A percentile compares a stretch with the other conserved stretches of the same genome.
These are phyloP conservation scores for Melocanna baccifera DNA, from an alignment of 176 grass and related monocot species.

Conservation along the genomic window DNA sequence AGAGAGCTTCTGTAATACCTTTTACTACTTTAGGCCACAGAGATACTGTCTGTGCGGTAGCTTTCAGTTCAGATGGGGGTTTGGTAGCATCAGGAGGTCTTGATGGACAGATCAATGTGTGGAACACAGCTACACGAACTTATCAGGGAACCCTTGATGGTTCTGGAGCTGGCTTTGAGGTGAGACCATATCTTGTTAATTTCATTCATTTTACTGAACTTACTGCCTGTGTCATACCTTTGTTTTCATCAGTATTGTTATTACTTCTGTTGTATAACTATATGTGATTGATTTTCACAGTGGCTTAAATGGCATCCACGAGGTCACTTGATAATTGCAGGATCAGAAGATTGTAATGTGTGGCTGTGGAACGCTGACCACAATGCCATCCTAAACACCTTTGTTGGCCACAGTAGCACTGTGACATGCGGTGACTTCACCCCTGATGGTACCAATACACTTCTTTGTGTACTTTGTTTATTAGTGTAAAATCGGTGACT, in stretches of 20 bases:
- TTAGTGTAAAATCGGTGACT: constrained; percentile 41
- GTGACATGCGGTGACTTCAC: constrained; percentile 91
- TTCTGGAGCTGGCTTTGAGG: constrained; percentile 81
- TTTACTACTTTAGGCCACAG: too few species aligned
- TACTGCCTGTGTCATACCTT: not conserved
- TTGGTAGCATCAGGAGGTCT: constrained; percentile 77
- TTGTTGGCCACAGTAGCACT: constrained; percentile 71
- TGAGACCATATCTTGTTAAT: constrained; percentile 28
- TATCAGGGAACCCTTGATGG: constrained; percentile 70
- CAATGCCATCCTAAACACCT: constrained; percentile 56
- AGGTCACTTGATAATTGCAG: constrained; percentile 79
- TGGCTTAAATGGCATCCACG: constrained; percentile 95
- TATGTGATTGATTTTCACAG: constrained; percentile 34
- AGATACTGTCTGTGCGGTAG: constrained; percentile 62
- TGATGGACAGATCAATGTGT: constrained; percentile 79
- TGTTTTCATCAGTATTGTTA: not conserved
- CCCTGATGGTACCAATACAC: constrained; percentile 56
- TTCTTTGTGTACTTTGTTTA: too few species aligned
- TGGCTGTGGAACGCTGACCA: constrained; percentile 96
- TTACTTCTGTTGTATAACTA: not conserved
- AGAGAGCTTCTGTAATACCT: too few species aligned
- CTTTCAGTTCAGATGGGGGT: constrained; percentile 88
- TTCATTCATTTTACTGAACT: not conserved
- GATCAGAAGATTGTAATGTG: constrained; percentile 80
- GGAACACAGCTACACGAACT: constrained; percentile 54